Evolutionary conservation across 1,284 basidiomycete species (phyloP).

Genomic region (Austropuccinia psidii): DNA sequence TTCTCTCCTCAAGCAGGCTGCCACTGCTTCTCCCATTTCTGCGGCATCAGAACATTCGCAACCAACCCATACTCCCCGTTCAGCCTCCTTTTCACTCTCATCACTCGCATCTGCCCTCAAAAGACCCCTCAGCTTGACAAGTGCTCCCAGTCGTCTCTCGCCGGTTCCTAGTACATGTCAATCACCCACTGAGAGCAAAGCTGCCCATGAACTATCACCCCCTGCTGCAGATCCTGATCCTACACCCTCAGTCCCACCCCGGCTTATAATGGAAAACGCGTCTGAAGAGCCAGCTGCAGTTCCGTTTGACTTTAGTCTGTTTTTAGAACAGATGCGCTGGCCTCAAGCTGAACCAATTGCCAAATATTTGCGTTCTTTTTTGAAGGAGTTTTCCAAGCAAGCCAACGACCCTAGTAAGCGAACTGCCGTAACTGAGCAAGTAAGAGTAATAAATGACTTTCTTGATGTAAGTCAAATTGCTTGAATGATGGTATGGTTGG

Average conservation of each 20-base stretch:
- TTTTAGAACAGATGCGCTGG: conserved; percentile 81
- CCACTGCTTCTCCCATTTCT: neutral
- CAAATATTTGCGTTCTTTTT: conserved; percentile 63
- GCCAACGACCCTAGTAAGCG: conserved; percentile 69
- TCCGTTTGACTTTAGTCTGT: conserved; percentile 71
- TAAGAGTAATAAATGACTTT: conserved; percentile 88
- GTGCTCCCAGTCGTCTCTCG: neutral
- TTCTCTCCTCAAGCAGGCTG: conserved; percentile 8
- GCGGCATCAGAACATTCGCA: neutral
- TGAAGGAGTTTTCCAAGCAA: conserved; percentile 72
- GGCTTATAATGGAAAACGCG: neutral
- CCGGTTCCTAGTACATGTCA: neutral
- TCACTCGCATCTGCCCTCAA: neutral
- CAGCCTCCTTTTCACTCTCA: conserved; percentile 16
- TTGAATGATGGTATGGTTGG: too few relatives aligned
- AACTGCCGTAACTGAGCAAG: conserved; percentile 82
- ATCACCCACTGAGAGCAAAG: conserved; percentile 12
- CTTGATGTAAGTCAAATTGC: conserved; percentile 58
- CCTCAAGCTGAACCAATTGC: conserved; percentile 70
- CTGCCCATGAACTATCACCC: conserved; percentile 38
- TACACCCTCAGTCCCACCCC: conserved; percentile 1
- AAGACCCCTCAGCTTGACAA: neutral
- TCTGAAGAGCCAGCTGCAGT: conserved; percentile 17
- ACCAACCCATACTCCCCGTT: neutral
- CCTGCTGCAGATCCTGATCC: conserved; percentile 38